Evolutionary conservation across 2,329 filamentous ascomycete genomes (phyloP), one percentile per base, ranked within the genome.

Genomic region (Clonostachys chloroleuca): DNA sequence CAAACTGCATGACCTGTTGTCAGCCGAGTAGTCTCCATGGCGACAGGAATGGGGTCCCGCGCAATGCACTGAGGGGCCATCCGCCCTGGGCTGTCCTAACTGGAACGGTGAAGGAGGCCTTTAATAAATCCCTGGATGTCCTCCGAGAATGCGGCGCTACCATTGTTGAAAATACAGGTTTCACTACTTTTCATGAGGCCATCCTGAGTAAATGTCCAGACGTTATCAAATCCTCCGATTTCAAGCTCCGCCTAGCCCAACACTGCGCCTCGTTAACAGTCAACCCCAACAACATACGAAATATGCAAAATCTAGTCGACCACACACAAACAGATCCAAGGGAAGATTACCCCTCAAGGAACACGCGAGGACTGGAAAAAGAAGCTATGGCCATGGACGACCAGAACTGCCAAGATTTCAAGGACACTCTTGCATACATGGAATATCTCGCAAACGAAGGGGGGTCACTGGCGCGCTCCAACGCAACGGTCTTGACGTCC

Each of bases 271-370:
- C 35, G 16, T 16, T 37, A 8, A 16, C 13, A 16, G 16, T 16
- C 13, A 87, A 87, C 55, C 84, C 84, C 0, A 66, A 78, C 49
- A 70, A 75, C 48, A 67, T 88, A 40, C 65, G 64, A 10, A 66
- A 63, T 16, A 64, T 87, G 1, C 60, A 62, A 0, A 74, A 81
- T 5, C 61, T 84, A 3, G 64, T 65, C 0, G 63, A 67, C 30
- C 86, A 82, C 55, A 87, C 83, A 0, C 75, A 80, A 14, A 51
- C 52, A 0, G 74, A 69, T 40, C 57, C 70, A 0, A 58, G 63
- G 0, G 84, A 88, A 54, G 70, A 76, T 5, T 86, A 76, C 54
- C 81, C 83, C 71, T 79, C 35, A 72, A 87, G 62, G 86, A 81
- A 0, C 59, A 51, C 0, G 39, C 70, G 3, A 88, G 81, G 74